Conservation (phyloP, 306 rosid species). For the Rosa persica region DNA sequence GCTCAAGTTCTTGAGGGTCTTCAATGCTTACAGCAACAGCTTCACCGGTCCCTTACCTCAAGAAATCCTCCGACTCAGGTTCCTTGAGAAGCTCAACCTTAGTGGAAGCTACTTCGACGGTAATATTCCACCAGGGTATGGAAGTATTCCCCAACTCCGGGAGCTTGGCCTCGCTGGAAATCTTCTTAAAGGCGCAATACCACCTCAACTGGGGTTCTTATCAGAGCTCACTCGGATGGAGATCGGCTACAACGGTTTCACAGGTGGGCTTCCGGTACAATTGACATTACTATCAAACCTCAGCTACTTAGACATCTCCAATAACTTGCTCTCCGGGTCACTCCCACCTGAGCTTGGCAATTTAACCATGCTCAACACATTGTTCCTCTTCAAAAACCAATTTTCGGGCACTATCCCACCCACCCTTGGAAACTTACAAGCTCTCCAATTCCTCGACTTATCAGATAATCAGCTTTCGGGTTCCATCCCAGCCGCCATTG, state of each 20-base stretch:
- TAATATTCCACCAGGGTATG: conserved; percentile 57
- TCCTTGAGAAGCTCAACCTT: conserved; percentile 74
- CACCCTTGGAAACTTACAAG: conserved; percentile 52
- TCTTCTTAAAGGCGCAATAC: conserved; percentile 57
- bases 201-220: conserved; percentile 53
- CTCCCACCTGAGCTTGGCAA: conserved; percentile 65
- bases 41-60: conserved; percentile 66
- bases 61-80: conserved; percentile 55
- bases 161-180: conserved; percentile 69
- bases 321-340: conserved; percentile 52
- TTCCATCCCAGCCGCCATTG: conserved; percentile 52
- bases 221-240: conserved; percentile 66
- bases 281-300: conserved; percentile 48
- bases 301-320: conserved; percentile 72
- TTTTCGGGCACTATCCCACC: conserved; percentile 68
- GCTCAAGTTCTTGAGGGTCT: conserved; percentile 63
- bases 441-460: conserved; percentile 57
- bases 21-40: conserved; percentile 82
- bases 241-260: conserved; percentile 73
- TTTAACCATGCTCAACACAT: conserved; percentile 52
- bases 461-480: conserved; percentile 80
- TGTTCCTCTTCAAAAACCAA: conserved; percentile 59
- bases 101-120: conserved; percentile 90
- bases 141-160: conserved; percentile 54
- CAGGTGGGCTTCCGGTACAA: conserved; percentile 59